Conservation (phyloP, 1,284 basidiomycete genomes). For the Peniophora sp. region DNA sequence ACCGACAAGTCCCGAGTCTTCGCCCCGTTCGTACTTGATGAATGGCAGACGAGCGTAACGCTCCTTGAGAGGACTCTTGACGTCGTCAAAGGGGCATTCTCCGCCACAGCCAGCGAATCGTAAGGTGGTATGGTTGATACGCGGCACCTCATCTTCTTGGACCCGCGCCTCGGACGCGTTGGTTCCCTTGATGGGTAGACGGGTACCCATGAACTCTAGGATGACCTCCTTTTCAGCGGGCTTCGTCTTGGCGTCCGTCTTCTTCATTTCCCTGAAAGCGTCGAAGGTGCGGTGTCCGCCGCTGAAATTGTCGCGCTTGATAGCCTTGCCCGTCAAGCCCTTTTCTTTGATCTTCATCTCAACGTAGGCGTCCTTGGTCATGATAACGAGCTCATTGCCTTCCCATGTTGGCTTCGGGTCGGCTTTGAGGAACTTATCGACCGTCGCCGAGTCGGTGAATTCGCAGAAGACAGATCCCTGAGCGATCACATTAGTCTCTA, state of each 20-base stretch:
- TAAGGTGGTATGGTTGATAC: slow-evolving; percentile 65
- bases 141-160: slow-evolving; percentile 65
- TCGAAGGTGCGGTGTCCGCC: slow-evolving; percentile 67
- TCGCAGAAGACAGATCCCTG: slow-evolving; percentile 93
- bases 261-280: slow-evolving; percentile 79
- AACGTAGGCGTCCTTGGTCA: slow-evolving; percentile 93
- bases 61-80: slow-evolving; percentile 76
- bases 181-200: slow-evolving; percentile 43
- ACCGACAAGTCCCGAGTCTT: slow-evolving; percentile 34
- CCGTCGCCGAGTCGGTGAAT: slow-evolving; percentile 69
- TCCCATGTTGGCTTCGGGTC: slow-evolving; percentile 77
- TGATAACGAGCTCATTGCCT: slow-evolving; percentile 68
- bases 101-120: slow-evolving; percentile 68
- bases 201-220: slow-evolving; percentile 63
- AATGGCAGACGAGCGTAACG: slow-evolving; percentile 70
- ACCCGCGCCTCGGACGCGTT: slow-evolving; percentile 64
- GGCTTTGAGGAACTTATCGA: slow-evolving; percentile 71
- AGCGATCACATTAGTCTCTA: background rate
- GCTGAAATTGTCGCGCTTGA: slow-evolving; percentile 44
- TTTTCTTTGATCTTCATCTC: slow-evolving; percentile 98
- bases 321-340: slow-evolving; percentile 67
- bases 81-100: slow-evolving; percentile 57
- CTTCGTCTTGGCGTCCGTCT: slow-evolving; percentile 28
- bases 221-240: slow-evolving; percentile 49
- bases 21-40: slow-evolving; percentile 60